Percentiles rank a stretch among this genome's conserved stretches.
phyloP scores from a whole-genome alignment of 805 yeast species.

The Candida bentonensis region DNA sequence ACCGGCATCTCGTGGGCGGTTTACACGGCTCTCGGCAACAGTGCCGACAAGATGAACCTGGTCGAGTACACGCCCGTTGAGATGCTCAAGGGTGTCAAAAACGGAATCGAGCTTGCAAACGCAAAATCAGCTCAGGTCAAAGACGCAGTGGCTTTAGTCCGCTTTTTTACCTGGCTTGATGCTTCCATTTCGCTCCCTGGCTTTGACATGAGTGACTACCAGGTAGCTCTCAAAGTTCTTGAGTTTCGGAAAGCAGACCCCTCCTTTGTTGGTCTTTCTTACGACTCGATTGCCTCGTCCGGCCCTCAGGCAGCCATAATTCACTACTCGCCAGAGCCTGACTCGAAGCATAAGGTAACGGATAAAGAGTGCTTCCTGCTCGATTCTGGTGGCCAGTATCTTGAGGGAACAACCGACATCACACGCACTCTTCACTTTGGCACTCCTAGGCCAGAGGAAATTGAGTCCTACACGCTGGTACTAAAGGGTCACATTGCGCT shows the following conservation, averaged over 20 bases:
- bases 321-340: constrained; percentile 53
- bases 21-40: constrained; percentile 33
- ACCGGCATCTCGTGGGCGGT: constrained; percentile 56
- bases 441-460: constrained; percentile 42
- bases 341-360: constrained; percentile 45
- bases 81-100: constrained; percentile 63
- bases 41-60: constrained; percentile 24
- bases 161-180: constrained; percentile 77
- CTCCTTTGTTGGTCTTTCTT: constrained; percentile 44
- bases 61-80: constrained; percentile 47
- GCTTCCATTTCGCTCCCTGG: constrained; percentile 29
- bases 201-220: constrained; percentile 38
- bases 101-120: constrained; percentile 54
- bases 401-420: constrained; percentile 93
- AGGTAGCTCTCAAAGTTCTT: constrained; percentile 40
- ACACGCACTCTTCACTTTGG: constrained; percentile 74
- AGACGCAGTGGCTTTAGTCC: constrained; percentile 66
- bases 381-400: constrained; percentile 85
- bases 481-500: constrained; percentile 84
- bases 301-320: constrained; percentile 69
- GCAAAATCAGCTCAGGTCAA: constrained; percentile 64
- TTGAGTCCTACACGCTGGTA: constrained; percentile 64
- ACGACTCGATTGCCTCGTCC: constrained; percentile 60
- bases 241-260: constrained; percentile 25
- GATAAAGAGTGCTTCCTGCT: constrained; percentile 56